These are phyloP conservation scores for Wickerhamiella infanticola DNA, from an alignment of 1,139 yeast species.

Conservation along the genomic window DNA sequence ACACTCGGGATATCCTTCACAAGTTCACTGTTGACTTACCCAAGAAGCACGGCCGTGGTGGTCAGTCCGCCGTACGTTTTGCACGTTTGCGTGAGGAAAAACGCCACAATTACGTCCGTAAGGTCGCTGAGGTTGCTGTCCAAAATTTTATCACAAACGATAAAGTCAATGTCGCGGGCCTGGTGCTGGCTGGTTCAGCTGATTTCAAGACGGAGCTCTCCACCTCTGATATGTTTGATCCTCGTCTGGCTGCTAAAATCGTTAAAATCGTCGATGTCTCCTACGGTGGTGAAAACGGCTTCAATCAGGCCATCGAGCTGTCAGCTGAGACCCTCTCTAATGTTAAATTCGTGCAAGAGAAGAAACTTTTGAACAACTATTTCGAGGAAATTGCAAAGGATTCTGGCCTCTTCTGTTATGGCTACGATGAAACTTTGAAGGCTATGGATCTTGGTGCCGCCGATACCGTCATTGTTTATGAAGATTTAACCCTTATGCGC, in stretches of 20 bases:
- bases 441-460: constrained; percentile 94
- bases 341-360: constrained; percentile 95
- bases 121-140: constrained; percentile 96
- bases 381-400: constrained; percentile 96
- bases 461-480: constrained; percentile 82
- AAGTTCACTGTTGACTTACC: constrained; percentile 96
- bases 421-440: constrained; percentile 89
- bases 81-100: constrained; percentile 97
- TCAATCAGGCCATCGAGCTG: constrained; percentile 95
- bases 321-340: constrained; percentile 93
- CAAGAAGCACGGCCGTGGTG: constrained; percentile 99
- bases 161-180: constrained; percentile 85
- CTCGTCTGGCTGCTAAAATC: constrained; percentile 73
- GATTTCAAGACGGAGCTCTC: constrained; percentile 92
- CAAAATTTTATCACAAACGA: constrained; percentile 88
- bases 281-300: constrained; percentile 98
- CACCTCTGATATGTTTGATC: constrained; percentile 84
- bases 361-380: constrained; percentile 79
- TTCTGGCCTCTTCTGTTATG: constrained; percentile 92
- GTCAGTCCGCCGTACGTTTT: constrained; percentile 98
- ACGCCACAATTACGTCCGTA: constrained; percentile 95
- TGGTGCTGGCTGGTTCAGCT: constrained; percentile 95
- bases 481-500: constrained; percentile 72
- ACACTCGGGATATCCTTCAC: constrained; percentile 89
- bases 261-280: constrained; percentile 91